Percentiles rank a stretch among this genome's conserved stretches.
These are phyloP conservation scores for Neurospora sublineolata DNA, from an alignment of 495 filamentous ascomycete species.

Conservation along the genomic window DNA sequence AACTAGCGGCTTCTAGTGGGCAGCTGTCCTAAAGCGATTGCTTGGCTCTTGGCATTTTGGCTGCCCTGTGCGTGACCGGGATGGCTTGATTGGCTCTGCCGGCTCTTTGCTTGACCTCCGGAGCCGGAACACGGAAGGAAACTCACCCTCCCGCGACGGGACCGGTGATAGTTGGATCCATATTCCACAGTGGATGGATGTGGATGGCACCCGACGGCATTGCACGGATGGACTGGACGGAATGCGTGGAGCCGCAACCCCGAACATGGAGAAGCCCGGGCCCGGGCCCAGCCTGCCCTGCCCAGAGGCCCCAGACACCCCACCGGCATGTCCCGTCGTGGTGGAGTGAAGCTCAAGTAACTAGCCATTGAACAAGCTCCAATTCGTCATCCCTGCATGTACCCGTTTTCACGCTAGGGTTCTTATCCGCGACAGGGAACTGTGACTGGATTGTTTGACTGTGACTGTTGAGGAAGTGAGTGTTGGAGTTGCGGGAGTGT, in stretches of 20 bases:
- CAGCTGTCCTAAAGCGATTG: neutral
- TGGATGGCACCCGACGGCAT: neutral
- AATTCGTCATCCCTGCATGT: constrained; percentile 6
- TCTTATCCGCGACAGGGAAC: constrained; percentile 1
- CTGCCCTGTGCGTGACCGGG: neutral
- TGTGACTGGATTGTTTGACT: neutral
- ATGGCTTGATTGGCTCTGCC: neutral
- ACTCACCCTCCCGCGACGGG: neutral
- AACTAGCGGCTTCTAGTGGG: neutral
- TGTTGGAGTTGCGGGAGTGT: neutral
- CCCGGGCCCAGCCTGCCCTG: too few species aligned
- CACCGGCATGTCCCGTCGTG: neutral
- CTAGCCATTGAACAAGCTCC: constrained; percentile 1
- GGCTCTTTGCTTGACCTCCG: neutral
- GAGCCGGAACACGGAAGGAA: neutral
- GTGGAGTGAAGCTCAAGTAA: neutral
- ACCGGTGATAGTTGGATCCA: neutral
- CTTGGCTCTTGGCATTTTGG: neutral
- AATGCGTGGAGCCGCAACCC: neutral
- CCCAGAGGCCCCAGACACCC: neutral
- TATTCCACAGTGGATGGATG: neutral
- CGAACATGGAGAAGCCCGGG: neutral
- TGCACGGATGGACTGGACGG: neutral
- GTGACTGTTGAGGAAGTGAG: neutral
- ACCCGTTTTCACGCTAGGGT: neutral